Conservation (phyloP, 2,329 filamentous ascomycete genomes). For the Fusarium haematococcum region DNA sequence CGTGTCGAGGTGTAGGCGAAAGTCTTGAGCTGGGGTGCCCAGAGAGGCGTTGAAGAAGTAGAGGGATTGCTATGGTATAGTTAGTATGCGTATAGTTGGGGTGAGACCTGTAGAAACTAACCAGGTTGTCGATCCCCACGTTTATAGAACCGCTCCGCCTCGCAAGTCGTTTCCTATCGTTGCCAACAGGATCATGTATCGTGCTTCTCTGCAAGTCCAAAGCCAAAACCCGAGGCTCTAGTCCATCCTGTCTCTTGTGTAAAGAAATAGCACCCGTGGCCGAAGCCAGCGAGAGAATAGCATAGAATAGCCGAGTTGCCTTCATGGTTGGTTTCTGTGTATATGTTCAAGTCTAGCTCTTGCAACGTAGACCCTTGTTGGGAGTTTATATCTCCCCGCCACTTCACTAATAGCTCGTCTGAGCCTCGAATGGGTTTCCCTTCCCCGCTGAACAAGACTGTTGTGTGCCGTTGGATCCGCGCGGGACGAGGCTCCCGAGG, state of each 20-base stretch:
- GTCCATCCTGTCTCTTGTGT: slow-evolving; percentile 45
- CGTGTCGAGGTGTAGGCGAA: slow-evolving; percentile 74
- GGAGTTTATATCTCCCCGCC: slow-evolving; percentile 9
- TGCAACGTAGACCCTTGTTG: background rate
- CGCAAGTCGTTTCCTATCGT: slow-evolving; percentile 57
- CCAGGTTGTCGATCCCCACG: slow-evolving; percentile 67
- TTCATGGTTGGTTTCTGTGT: slow-evolving; percentile 51
- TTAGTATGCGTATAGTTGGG: background rate
- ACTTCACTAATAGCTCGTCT: background rate
- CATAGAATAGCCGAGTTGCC: slow-evolving; percentile 43
- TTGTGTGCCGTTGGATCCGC: slow-evolving; percentile 28
- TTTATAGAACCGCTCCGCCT: slow-evolving; percentile 57
- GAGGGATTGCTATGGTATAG: slow-evolving; percentile 63
- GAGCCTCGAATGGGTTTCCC: background rate
- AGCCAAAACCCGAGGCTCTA: slow-evolving; percentile 57
- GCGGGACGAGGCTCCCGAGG: slow-evolving; percentile 13
- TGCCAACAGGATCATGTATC: slow-evolving; percentile 55
- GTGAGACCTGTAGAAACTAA: slow-evolving; percentile 45
- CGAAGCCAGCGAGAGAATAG: slow-evolving; percentile 42
- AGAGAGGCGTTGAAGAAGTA: slow-evolving; percentile 74
- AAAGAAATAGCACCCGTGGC: slow-evolving; percentile 45
- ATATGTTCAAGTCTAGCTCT: background rate
- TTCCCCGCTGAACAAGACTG: background rate
- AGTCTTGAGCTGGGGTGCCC: slow-evolving; percentile 69
- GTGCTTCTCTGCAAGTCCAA: slow-evolving; percentile 55